These are phyloP conservation scores for Austropuccinia psidii DNA, from an alignment of 1,284 basidiomycete species.

Conservation along the genomic window DNA sequence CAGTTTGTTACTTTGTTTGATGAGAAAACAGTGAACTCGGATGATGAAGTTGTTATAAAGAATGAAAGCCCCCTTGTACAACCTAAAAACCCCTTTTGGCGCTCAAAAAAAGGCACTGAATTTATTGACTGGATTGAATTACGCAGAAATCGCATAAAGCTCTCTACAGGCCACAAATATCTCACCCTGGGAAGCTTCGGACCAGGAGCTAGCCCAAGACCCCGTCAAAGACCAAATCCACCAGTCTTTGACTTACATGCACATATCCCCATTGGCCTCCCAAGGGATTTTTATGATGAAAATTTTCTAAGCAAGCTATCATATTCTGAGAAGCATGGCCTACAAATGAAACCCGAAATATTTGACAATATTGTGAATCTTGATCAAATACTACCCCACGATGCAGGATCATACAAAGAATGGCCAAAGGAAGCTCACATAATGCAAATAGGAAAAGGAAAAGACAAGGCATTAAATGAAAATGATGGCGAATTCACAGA, in stretches of 20 bases:
- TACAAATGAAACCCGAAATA: not conserved
- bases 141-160: not conserved
- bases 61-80: not conserved
- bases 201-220: not conserved
- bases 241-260: not conserved
- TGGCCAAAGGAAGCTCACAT: too few species aligned
- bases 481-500: too few species aligned
- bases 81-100: conserved; percentile 14
- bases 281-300: conserved; percentile 2
- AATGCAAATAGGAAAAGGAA: too few species aligned
- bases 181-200: not conserved
- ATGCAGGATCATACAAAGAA: too few species aligned
- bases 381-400: not conserved
- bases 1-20: conserved; percentile 10
- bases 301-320: not conserved
- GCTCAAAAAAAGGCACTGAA: conserved; percentile 3
- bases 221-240: not conserved
- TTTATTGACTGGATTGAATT: conserved; percentile 30
- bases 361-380: not conserved
- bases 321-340: conserved; percentile 6
- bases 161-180: not conserved
- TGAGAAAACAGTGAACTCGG: conserved; percentile 19
- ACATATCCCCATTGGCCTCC: conserved; percentile 21
- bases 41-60: conserved; percentile 1
- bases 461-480: too few species aligned